Conservation (phyloP, 495 filamentous ascomycete genomes). For the Clohesyomyces aquaticus region DNA sequence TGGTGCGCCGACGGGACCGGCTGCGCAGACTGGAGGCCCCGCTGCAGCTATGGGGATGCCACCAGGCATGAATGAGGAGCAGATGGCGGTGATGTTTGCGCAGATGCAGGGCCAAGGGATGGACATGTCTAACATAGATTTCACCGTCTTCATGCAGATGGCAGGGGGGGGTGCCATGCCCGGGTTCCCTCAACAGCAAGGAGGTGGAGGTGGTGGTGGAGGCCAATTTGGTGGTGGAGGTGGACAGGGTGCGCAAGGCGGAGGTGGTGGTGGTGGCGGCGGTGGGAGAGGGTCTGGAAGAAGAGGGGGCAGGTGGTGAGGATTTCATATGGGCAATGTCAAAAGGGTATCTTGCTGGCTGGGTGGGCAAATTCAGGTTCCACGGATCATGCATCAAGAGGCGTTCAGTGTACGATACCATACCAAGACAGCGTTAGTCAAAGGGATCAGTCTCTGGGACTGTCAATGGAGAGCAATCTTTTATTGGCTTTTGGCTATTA, state of each 20-base stretch:
- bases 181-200: not conserved
- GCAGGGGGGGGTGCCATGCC: conserved; percentile 20
- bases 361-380: not conserved
- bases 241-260: conserved; percentile 27
- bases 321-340: not conserved
- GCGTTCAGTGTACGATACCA: conserved; percentile 24
- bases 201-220: conserved; percentile 20
- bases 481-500: not conserved
- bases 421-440: conserved; percentile 8
- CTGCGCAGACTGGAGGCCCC: conserved; percentile 29
- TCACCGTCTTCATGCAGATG: conserved; percentile 44
- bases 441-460: not conserved
- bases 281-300: conserved; percentile 40
- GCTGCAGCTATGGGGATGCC: conserved; percentile 49
- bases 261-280: conserved; percentile 38
- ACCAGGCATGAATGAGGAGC: conserved; percentile 57
- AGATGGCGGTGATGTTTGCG: conserved; percentile 35
- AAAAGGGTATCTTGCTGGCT: not conserved
- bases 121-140: conserved; percentile 69
- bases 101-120: conserved; percentile 67
- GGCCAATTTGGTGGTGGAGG: conserved; percentile 13
- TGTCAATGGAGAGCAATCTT: not conserved
- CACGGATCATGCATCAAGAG: not conserved
- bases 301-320: conserved; percentile 36
- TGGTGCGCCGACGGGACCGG: conserved; percentile 31